Conservation (phyloP, 768 basidiomycete species). For the Suillus subluteus region DNA sequence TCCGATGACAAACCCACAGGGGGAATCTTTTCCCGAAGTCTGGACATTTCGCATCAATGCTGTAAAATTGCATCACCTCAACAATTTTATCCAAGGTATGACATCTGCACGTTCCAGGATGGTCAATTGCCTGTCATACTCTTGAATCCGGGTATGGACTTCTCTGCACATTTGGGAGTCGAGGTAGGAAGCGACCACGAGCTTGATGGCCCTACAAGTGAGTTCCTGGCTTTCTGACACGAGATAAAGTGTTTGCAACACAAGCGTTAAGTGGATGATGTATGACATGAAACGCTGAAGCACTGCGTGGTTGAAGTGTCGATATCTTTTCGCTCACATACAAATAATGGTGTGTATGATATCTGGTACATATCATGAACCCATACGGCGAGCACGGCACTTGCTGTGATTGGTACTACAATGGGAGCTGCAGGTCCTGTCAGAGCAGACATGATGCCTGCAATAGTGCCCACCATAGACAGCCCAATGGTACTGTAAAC, state of each 20-base stretch:
- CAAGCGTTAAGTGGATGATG: conserved; percentile 29
- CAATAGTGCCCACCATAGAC: too few species aligned
- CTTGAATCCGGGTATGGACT: background rate
- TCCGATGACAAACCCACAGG: background rate
- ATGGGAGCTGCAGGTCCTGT: conserved; percentile 4
- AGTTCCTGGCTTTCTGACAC: background rate
- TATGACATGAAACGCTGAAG: conserved; percentile 27
- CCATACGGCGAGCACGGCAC: background rate
- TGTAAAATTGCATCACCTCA: background rate
- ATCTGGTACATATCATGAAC: conserved; percentile 5
- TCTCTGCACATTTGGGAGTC: background rate
- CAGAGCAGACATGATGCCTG: background rate
- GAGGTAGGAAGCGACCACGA: background rate
- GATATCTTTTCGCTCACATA: background rate
- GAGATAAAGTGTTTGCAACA: conserved; percentile 25
- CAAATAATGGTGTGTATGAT: background rate
- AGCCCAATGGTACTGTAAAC: too few species aligned
- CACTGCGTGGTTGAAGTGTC: conserved; percentile 7
- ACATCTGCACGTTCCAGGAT: background rate
- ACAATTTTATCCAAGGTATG: background rate
- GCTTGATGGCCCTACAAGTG: background rate
- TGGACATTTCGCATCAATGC: background rate
- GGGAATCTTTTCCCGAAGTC: background rate
- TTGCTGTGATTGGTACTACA: background rate
- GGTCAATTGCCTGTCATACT: background rate